Base-by-base conservation (phyloP, 371 early-diverging fungal genomes). In the Syncephalastrum racemosum region DNA sequence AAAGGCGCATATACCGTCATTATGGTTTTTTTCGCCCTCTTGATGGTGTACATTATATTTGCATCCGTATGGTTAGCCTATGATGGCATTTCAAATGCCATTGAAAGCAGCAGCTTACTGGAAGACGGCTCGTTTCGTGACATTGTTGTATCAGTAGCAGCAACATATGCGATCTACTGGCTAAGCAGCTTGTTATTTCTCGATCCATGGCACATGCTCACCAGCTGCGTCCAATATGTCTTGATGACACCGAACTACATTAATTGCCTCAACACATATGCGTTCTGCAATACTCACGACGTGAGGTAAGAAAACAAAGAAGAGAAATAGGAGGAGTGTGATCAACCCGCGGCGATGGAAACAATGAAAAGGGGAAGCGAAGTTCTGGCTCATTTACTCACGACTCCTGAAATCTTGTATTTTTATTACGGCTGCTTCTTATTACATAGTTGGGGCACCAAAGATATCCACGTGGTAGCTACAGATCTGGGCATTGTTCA, bases 171-270 rank as follows among this genome's bases (percentile, higher is more conserved):
- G 1, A 54, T 97, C 13, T 97, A 91, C 73, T 59, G 93, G 16
- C 14, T 95, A 16, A 59, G 88, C 1, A 83, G 86, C 18, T 44
- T 93, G 36, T 52, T 94, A 53, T 89, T 90, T 68, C 65, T 92
- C 19, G 96, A 97, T 68, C 94, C 95, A 14, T 94, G 92, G 94
- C 98, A 98, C 68, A 93, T 96, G 93, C 62, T 98, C 45, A 94
- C 93, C 3, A 88, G 86, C 39, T 86, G 93, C 50, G 4, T 91
- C 20, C 94, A 93, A 70, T 96, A 97, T 68, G 68, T 93, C 59
- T 73, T 92, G 58, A 71, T 96, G 66, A 66, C 93, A 62, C 96
- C 96, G 10, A 81, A 78, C 13, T 87, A 85, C 45, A 78, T 93
- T 56, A 96, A 96, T 71, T 89, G 96, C 46, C 68, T 96, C 54